These are phyloP conservation scores for Prunus padus DNA, from an alignment of 306 rosid genomes.

Conservation along the genomic window DNA sequence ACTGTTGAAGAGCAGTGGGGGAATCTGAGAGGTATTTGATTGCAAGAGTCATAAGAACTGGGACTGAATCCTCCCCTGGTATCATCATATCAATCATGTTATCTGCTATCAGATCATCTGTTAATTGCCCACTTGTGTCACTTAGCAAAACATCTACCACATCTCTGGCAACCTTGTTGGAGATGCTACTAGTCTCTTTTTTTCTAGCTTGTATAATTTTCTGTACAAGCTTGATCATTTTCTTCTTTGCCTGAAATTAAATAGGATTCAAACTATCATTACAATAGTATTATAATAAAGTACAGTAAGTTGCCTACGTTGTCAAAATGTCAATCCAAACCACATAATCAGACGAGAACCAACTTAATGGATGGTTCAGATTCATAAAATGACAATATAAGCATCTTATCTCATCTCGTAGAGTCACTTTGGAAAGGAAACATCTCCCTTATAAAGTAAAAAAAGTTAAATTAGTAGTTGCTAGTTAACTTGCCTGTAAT, in stretches of 20 bases:
- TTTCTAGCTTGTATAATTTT: constrained; percentile 55
- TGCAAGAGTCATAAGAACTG: constrained; percentile 86
- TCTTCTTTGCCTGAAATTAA: constrained; percentile 80
- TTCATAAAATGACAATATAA: no score
- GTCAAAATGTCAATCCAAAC: not conserved
- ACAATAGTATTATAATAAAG: no score
- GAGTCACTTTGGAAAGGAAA: not conserved
- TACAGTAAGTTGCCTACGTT: not conserved
- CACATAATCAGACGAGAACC: not conserved
- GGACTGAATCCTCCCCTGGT: constrained; percentile 98
- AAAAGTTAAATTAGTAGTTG: not conserved
- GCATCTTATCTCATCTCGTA: no score
- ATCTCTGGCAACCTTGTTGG: constrained; percentile 55
- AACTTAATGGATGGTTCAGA: not conserved
- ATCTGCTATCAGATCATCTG: constrained; percentile 79
- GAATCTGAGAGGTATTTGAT: constrained; percentile 80
- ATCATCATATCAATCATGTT: constrained; percentile 98
- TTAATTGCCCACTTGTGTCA: constrained; percentile 65
- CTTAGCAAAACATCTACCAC: constrained; percentile 82
- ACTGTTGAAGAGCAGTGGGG: constrained; percentile 74
- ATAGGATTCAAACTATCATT: constrained; percentile 7
- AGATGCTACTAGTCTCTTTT: constrained; percentile 28
- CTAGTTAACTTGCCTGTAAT: constrained; percentile 57
- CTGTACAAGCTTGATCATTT: constrained; percentile 69
- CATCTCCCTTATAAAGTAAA: not conserved